Base-by-base conservation (phyloP, 768 basidiomycete species). In the Tephrocybe sp. region DNA sequence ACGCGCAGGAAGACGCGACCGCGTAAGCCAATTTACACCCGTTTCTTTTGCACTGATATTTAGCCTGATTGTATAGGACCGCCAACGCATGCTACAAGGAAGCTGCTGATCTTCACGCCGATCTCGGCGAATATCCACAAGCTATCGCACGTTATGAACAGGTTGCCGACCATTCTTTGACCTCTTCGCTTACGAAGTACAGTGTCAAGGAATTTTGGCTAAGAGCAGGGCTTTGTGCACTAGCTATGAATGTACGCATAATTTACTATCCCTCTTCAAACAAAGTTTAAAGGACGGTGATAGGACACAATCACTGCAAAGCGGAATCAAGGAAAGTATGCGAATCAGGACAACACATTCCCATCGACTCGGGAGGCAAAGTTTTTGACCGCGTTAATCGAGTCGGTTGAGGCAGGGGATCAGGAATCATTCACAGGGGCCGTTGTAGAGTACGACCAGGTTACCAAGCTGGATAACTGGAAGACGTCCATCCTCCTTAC, bases 161-260 rank as follows among this genome's bases (percentile, higher is more conserved):
- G 61, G 94, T 98, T 38, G 95, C 93, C 4, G 77, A 86, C 54
- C 84, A 88, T 62, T 90, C 88, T 8, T 75, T 97, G 36, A 70
- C 69, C 0, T 91, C 89, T 16, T 74, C 86, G 8, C 70, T 98
- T 58, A 98, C 97, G n/a, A 94, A 93, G 68, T 99, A 97, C 72
- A 93, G 89, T 54, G 97, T 97, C 58, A 97, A 98, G 71, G 97
- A 98, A 58, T 95, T 95, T 62, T 98, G 94, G 92, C 75, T 98
- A 29, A 78, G 84, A 59, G 79, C 93, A 3, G 82, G 82, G 27
- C 72, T 99, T 18, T 98, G 97, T 64, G 88, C 88, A 13, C 73
- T 97, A 47, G 95, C 94, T 6, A 84, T 87, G 77, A 77, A 76
- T 52, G 95, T 95, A 69, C 58, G 88, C 70, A 12, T 6, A 18